Evolutionary conservation across 805 yeast species (phyloP).

Genomic region (Brettanomyces sp.): DNA sequence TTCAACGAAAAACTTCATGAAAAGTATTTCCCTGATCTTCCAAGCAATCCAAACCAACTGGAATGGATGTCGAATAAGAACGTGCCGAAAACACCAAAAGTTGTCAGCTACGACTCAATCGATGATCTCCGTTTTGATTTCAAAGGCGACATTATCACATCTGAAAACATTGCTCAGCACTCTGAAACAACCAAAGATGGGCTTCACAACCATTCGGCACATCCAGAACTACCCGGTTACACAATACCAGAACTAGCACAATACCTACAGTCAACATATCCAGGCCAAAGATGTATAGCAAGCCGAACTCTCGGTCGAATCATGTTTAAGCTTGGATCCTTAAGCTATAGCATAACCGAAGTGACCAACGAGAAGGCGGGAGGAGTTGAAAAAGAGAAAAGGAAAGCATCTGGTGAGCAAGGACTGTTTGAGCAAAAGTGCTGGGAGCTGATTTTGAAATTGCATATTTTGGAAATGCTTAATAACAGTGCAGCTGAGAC

Average conservation of each 20-base stretch:
- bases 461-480: slow-evolving; percentile 56
- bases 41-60: slow-evolving; percentile 68
- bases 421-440: slow-evolving; percentile 42
- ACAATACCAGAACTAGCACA: slow-evolving; percentile 77
- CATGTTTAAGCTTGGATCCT: slow-evolving; percentile 65
- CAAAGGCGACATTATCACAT: slow-evolving; percentile 61
- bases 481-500: slow-evolving; percentile 61
- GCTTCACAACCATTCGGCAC: slow-evolving; percentile 84
- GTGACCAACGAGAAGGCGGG: slow-evolving; percentile 22
- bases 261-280: slow-evolving; percentile 64
- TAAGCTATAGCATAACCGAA: slow-evolving; percentile 33
- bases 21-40: slow-evolving; percentile 83
- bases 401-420: slow-evolving; percentile 22
- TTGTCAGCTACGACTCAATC: slow-evolving; percentile 41
- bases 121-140: slow-evolving; percentile 82
- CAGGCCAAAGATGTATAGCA: slow-evolving; percentile 82
- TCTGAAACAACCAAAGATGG: slow-evolving; percentile 35
- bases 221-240: slow-evolving; percentile 88
- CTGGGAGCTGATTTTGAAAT: slow-evolving; percentile 63
- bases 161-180: slow-evolving; percentile 13
- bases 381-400: slow-evolving; percentile 28
- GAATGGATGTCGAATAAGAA: slow-evolving; percentile 78
- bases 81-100: slow-evolving; percentile 33
- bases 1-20: slow-evolving; percentile 73
- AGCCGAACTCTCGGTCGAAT: slow-evolving; percentile 83